Base-by-base conservation (phyloP, 1,139 yeast genomes). In the Magnusiomyces fungicola region DNA sequence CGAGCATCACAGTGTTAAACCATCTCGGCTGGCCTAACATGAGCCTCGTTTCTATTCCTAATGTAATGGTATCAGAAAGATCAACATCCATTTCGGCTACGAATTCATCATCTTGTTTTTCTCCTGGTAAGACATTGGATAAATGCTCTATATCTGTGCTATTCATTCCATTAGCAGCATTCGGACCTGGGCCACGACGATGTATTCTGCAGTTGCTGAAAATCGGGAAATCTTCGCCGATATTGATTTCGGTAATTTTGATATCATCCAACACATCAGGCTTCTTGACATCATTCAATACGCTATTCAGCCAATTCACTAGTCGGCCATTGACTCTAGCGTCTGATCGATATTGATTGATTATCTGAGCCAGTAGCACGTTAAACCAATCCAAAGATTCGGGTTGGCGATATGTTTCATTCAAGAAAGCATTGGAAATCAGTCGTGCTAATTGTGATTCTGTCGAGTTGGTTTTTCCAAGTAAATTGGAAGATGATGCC, bases 351-450 rank as follows among this genome's bases (percentile, higher is more conserved):
- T 89, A 76, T 58, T 90, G 96, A 24, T 89, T 80, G 23, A 92
- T 83, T 3, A 90, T 83, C 63, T 92, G 97, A 0, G 97, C 99
- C 22, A 92, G 77, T 45, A 92, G 71, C 1, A 92, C 97, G 60
- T 94, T 92, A 65, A 92, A 88, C 99, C 99, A 92, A 65, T 92
- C 98, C 50, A 92, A 70, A 0, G 96, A 84, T 69, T 92, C 99
- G 0, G 97, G 78, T 37, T 21, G 18, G 22, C 39, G 19, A 33
- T 18, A 21, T n/a, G n/a, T 19, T 16, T 30, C 19, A 7, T 34
- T 16, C 19, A 25, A 46, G 29, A 24, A 27, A 24, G 19, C 46
- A 16, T 43, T 40, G 43, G 19, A 10, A 32, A 23, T 46, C 29
- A 16, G 46, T 23, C 25, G 42, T 18, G 23, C 32, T 32, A 46